phyloP scores from a whole-genome alignment of 2,329 filamentous ascomycete genomes.

The Coniochaeta ligniaria region DNA sequence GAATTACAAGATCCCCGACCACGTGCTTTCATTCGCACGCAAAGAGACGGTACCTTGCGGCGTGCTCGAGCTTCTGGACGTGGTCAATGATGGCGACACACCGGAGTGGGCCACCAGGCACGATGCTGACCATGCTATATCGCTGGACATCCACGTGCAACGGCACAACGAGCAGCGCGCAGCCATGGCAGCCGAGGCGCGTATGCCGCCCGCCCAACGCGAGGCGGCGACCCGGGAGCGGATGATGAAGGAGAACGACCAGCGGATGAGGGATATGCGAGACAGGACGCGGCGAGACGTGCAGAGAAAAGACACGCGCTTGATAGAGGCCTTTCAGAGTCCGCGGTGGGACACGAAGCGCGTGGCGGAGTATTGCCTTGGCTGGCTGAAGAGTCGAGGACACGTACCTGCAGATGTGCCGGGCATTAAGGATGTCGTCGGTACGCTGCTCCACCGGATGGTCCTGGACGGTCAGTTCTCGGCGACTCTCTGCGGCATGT shows the following conservation, averaged over 20 bases:
- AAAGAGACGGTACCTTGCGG: constrained; percentile 51
- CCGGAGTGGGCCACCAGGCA: constrained; percentile 46
- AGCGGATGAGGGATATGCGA: constrained; percentile 38
- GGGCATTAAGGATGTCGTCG: constrained; percentile 33
- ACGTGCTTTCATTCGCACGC: constrained; percentile 41
- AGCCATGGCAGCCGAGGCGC: constrained; percentile 34
- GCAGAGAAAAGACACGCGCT: constrained; percentile 36
- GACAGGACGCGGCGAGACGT: constrained; percentile 29
- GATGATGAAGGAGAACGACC: constrained; percentile 31
- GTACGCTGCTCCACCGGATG: constrained; percentile 43
- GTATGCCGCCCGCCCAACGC: constrained; percentile 33
- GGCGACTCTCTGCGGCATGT: constrained; percentile 28
- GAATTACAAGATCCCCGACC: constrained; percentile 51
- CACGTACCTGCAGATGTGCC: constrained; percentile 8
- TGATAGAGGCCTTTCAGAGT: constrained; percentile 44
- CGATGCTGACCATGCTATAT: constrained; percentile 23
- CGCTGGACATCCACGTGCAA: constrained; percentile 27
- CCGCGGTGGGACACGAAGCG: constrained; percentile 43
- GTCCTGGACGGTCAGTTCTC: constrained; percentile 39
- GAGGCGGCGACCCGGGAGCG: constrained; percentile 32
- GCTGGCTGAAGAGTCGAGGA: constrained; percentile 32
- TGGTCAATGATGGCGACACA: constrained; percentile 42
- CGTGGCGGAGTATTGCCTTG: constrained; percentile 35
- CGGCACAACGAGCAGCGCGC: constrained; percentile 30
- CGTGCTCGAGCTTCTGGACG: constrained; percentile 45